These are phyloP conservation scores for Bipolaris zeicola DNA, from an alignment of 2,329 filamentous ascomycete genomes.

Conservation along the genomic window DNA sequence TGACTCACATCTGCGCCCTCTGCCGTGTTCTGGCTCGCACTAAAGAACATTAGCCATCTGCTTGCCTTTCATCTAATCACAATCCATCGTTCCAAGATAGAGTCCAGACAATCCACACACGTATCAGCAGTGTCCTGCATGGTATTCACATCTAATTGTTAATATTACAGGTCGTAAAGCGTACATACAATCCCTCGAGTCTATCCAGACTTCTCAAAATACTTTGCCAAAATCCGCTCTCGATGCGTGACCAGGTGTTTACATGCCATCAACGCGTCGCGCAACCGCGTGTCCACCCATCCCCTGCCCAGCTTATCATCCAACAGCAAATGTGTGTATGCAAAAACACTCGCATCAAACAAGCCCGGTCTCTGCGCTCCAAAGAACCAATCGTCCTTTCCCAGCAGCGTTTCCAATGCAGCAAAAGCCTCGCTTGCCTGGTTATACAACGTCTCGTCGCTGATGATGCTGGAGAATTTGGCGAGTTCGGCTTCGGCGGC, in stretches of 20 bases:
- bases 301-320: constrained; percentile 60
- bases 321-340: constrained; percentile 83
- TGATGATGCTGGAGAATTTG: constrained; percentile 64
- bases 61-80: neutral
- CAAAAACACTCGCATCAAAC: constrained; percentile 89
- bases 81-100: neutral
- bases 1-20: constrained; percentile 40
- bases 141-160: neutral
- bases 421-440: constrained; percentile 67
- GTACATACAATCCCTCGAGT: neutral
- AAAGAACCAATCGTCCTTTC: constrained; percentile 66
- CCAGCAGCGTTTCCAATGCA: constrained; percentile 65
- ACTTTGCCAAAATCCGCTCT: constrained; percentile 60
- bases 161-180: neutral
- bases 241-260: constrained; percentile 70
- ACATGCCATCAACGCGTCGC: constrained; percentile 61
- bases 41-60: constrained; percentile 2
- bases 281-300: constrained; percentile 69
- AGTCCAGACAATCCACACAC: neutral
- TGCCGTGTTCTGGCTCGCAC: constrained; percentile 9
- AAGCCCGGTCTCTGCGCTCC: constrained; percentile 64
- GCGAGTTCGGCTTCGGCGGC: constrained; percentile 78
- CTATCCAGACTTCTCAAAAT: constrained; percentile 47
- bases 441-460: constrained; percentile 62
- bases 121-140: neutral